These are phyloP conservation scores for Pelargonium cotyledonis DNA, from an alignment of 441 rosid genomes.

Conservation along the genomic window DNA sequence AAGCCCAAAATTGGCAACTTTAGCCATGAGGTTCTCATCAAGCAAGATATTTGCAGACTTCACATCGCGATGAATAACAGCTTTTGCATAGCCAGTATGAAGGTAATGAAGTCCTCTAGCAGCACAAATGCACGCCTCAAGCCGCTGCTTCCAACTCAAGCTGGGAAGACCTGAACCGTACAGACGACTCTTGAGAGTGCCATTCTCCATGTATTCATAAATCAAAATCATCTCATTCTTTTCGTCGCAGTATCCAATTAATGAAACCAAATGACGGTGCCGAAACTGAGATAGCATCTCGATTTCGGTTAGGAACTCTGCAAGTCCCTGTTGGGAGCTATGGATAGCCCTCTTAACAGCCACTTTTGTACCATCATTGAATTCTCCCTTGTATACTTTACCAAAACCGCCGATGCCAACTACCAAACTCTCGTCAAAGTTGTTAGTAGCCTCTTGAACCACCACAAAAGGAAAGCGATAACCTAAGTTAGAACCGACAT, in stretches of 20 bases:
- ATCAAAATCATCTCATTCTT: conserved; percentile 88
- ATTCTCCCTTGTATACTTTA: conserved; percentile 78
- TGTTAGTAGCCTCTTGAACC: conserved; percentile 77
- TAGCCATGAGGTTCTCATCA: conserved; percentile 85
- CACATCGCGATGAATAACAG: conserved; percentile 91
- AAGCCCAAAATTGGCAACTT: conserved; percentile 92
- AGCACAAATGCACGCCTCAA: conserved; percentile 80
- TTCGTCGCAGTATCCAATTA: conserved; percentile 90
- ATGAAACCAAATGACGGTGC: conserved; percentile 84
- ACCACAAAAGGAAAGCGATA: conserved; percentile 70
- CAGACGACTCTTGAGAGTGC: conserved; percentile 80
- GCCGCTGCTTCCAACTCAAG: conserved; percentile 83
- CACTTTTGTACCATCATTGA: conserved; percentile 63
- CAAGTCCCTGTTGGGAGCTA: conserved; percentile 84
- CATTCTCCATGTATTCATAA: conserved; percentile 95
- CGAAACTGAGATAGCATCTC: conserved; percentile 93
- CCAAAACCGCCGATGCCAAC: conserved; percentile 95
- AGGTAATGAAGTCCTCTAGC: conserved; percentile 96
- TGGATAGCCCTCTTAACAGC: conserved; percentile 94
- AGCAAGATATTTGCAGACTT: conserved; percentile 91
- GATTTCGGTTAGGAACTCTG: conserved; percentile 88
- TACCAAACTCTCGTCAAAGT: conserved; percentile 75
- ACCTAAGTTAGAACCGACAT: conserved; percentile 47
- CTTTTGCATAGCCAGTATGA: conserved; percentile 87
- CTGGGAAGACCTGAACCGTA: conserved; percentile 70